Percentiles rank a stretch among this genome's conserved stretches.
Evolutionary conservation across 2,329 filamentous ascomycete species (phyloP).

Genomic region (Alternaria burnsii): DNA sequence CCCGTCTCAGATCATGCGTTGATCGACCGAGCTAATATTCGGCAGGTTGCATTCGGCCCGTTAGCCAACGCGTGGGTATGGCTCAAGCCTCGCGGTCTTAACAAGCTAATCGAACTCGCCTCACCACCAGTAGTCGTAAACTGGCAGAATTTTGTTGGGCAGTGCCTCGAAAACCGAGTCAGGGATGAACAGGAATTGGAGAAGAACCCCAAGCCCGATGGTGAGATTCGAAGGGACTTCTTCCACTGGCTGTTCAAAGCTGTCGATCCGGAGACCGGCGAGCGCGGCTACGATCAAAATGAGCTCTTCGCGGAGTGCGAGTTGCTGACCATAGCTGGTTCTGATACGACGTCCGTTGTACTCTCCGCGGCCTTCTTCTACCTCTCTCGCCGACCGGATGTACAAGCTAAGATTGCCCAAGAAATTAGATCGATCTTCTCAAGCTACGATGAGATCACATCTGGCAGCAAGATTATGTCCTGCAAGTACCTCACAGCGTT

Average conservation of each 20-base stretch:
- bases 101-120: constrained; percentile 23
- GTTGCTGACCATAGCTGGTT: constrained; percentile 35
- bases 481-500: constrained; percentile 35
- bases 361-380: constrained; percentile 34
- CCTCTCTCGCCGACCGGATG: constrained; percentile 20
- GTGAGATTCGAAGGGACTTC: constrained; percentile 50
- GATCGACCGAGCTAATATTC: not conserved
- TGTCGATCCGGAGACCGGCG: constrained; percentile 51
- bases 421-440: constrained; percentile 31
- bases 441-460: constrained; percentile 28
- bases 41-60: constrained; percentile 12
- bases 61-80: constrained; percentile 26
- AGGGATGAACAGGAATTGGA: constrained; percentile 23
- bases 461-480: constrained; percentile 23
- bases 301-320: constrained; percentile 50
- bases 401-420: constrained; percentile 26
- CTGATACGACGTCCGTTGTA: constrained; percentile 33
- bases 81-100: constrained; percentile 34
- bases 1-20: not conserved
- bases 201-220: constrained; percentile 23
- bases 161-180: constrained; percentile 25
- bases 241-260: constrained; percentile 54
- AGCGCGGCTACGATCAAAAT: constrained; percentile 42
- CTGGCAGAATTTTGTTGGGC: constrained; percentile 28
- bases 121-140: constrained; percentile 24